phyloP scores from a whole-genome alignment of 1,284 basidiomycete species.

The Ganoderma lucidum region DNA sequence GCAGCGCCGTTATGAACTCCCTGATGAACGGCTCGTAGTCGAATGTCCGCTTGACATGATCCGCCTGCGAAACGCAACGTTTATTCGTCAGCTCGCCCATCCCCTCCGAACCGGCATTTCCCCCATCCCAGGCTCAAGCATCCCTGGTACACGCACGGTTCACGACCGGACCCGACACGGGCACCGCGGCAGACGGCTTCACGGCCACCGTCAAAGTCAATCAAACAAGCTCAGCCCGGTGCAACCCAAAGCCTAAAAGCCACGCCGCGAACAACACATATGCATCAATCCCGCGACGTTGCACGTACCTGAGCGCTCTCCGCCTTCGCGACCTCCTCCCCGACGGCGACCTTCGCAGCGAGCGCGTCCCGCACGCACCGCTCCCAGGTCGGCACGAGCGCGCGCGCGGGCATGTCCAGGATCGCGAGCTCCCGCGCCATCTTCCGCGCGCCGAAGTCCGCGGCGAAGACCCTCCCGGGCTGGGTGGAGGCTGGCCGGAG shows the following conservation, averaged over 20 bases:
- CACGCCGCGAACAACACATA: not conserved
- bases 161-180: not conserved
- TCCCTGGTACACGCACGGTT: not conserved
- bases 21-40: conserved; percentile 69
- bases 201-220: not conserved
- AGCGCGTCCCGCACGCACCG: conserved; percentile 51
- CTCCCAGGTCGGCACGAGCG: conserved; percentile 54
- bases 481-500: conserved; percentile 34
- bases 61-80: conserved; percentile 48
- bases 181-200: not conserved
- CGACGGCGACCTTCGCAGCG: conserved; percentile 52
- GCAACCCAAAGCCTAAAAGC: conserved; percentile 6
- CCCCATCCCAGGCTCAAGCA: not conserved
- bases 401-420: conserved; percentile 50
- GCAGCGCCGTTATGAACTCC: conserved; percentile 53
- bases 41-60: conserved; percentile 62
- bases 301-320: conserved; percentile 52
- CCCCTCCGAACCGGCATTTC: not conserved
- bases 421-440: conserved; percentile 55
- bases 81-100: not conserved
- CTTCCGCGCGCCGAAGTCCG: conserved; percentile 54
- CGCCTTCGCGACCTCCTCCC: conserved; percentile 59
- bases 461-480: conserved; percentile 44
- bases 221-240: not conserved
- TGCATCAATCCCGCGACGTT: not conserved